Evolutionary conservation across 2,329 filamentous ascomycete species (phyloP), one percentile per base, ranked within the genome.

Genomic region (Fusarium albosuccineum): DNA sequence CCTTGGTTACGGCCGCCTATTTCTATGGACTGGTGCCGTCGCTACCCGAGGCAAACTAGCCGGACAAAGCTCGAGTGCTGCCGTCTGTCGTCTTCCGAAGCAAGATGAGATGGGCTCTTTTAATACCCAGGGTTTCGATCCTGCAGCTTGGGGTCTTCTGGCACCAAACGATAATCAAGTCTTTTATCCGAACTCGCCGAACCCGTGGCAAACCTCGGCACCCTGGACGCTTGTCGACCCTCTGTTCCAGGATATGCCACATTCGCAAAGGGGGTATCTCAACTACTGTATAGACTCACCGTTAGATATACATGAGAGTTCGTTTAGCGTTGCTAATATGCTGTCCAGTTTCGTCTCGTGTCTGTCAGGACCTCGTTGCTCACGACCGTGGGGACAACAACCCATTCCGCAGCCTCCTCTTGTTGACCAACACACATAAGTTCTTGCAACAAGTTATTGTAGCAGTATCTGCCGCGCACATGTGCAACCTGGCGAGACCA

Each of bases 291-390:
- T 51, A 72, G 17, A 34, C 11, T 44, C 34, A 16, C 17, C 16
- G n/a, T 13, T 11, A 42, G 17, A 55, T 29, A 34, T 17, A 33
- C 36, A n/a, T 36, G 14, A 11, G 9, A n/a, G 8, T 6, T 27
- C 53, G 40, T 45, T 42, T 40, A 36, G 54, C 26, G 11, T 51
- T 52, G 49, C 60, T 71, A 27, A 72, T 34, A 40, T 40, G 29
- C 16, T 27, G 36, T 30, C 37, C 55, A 86, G 81, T 85, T 74
- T 73, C 82, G 42, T 76, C 70, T 27, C 73, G 82, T 27, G 76
- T 88, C 45, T 87, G 85, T 71, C 80, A 79, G 66, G 85, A 87
- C 67, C 77, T 88, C 8, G 82, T 85, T 41, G 80, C 81, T 9
- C 74, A 79, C 41, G 83, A 85, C 72, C 68, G 79, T 30, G 76